Evolutionary conservation across 306 rosid genomes (phyloP).

Genomic region (Trifolium dubium): DNA sequence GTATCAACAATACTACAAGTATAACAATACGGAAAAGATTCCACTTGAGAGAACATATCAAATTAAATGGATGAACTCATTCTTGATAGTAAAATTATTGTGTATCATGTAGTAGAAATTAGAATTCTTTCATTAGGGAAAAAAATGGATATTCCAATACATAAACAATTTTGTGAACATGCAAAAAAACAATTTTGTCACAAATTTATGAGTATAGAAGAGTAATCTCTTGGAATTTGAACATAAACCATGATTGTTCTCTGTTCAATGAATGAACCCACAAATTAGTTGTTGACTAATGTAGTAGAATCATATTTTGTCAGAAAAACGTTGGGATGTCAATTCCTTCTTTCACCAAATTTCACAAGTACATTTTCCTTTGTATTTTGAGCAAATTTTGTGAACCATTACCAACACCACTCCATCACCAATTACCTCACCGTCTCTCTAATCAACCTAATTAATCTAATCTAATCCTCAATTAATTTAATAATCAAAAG

Average conservation of each 20-base stretch:
- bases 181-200: not conserved
- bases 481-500: not conserved
- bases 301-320: not conserved
- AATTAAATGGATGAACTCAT: too few relatives aligned
- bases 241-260: constrained; percentile 21
- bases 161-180: too few relatives aligned
- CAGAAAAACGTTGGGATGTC: not conserved
- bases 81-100: too few relatives aligned
- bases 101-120: too few relatives aligned
- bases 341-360: constrained; percentile 32
- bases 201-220: not conserved
- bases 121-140: too few relatives aligned
- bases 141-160: too few relatives aligned
- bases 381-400: not conserved
- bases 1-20: too few relatives aligned
- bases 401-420: constrained; percentile 8
- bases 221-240: constrained; percentile 30
- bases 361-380: not conserved
- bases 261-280: constrained; percentile 35
- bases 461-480: not conserved
- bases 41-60: too few relatives aligned
- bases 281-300: constrained; percentile 25
- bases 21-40: too few relatives aligned
- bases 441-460: constrained; percentile 19
- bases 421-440: constrained; percentile 24